Percentiles rank a stretch among this genome's conserved stretches.
Conservation (phyloP, 2,329 filamentous ascomycete species). For the Alternaria arborescens region DNA sequence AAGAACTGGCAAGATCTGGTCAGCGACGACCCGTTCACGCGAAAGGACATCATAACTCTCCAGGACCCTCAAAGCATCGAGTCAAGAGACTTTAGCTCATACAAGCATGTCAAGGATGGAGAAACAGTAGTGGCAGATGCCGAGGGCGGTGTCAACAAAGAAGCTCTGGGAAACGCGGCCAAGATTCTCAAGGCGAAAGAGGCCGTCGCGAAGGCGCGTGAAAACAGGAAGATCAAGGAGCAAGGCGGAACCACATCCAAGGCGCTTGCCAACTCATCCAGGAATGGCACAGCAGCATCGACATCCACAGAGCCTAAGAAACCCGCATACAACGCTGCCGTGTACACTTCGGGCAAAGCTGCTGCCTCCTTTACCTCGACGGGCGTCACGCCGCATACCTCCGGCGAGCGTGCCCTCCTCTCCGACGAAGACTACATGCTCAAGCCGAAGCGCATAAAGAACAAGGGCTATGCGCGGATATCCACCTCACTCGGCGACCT, state of each 20-base stretch:
- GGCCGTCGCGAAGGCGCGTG: conserved; percentile 88
- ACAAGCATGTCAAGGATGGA: conserved; percentile 89
- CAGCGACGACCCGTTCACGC: conserved; percentile 83
- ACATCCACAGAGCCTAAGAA: conserved; percentile 44
- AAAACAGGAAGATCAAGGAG: conserved; percentile 66
- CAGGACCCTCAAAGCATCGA: conserved; percentile 94
- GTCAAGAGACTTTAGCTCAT: conserved; percentile 81
- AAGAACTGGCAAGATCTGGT: conserved; percentile 96
- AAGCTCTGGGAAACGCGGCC: conserved; percentile 77
- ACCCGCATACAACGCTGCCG: conserved; percentile 77
- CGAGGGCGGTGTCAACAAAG: conserved; percentile 76
- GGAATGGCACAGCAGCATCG: conserved; percentile 40
- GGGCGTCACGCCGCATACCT: conserved; percentile 90
- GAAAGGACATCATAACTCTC: conserved; percentile 93
- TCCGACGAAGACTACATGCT: conserved; percentile 98
- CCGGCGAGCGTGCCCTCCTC: conserved; percentile 82
- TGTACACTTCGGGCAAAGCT: conserved; percentile 88
- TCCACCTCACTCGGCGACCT: conserved; percentile 85
- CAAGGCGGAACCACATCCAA: conserved; percentile 30
- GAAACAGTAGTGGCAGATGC: conserved; percentile 76
- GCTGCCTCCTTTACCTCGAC: conserved; percentile 96
- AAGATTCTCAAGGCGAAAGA: conserved; percentile 93
- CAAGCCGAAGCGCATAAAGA: conserved; percentile 85
- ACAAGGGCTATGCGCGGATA: conserved; percentile 89
- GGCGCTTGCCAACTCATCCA: conserved; percentile 29